phyloP scores from a whole-genome alignment of 2,329 filamentous ascomycete species.

The Mariannaea elegans region DNA sequence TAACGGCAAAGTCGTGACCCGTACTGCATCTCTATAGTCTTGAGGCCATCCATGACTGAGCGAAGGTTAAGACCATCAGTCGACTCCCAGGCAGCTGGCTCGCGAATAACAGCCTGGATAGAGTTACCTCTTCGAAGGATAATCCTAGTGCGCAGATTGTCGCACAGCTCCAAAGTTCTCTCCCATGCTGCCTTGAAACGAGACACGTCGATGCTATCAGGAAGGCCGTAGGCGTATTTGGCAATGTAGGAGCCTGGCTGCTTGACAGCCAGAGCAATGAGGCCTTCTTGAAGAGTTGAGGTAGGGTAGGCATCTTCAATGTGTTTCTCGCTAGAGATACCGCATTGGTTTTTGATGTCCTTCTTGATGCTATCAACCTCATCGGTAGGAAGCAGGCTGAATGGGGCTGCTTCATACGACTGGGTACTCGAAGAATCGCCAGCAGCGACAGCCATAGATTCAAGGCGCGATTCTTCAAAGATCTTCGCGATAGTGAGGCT shows the following conservation, averaged over 20 bases:
- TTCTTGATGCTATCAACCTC: background rate
- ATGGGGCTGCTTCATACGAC: background rate
- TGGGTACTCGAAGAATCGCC: background rate
- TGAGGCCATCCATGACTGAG: background rate
- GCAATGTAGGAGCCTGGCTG: conserved; percentile 10
- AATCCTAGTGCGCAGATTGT: too few relatives aligned
- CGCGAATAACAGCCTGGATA: background rate
- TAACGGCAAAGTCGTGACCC: too few relatives aligned
- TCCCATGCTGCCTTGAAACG: conserved; percentile 2
- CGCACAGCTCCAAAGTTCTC: background rate
- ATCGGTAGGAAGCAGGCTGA: background rate
- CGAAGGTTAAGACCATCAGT: background rate
- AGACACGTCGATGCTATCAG: background rate
- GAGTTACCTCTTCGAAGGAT: background rate
- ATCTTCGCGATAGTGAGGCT: conserved; percentile 54
- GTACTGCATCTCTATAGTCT: background rate
- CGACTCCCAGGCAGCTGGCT: background rate
- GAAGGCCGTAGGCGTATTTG: background rate
- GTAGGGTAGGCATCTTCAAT: conserved; percentile 38
- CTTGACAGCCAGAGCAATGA: background rate
- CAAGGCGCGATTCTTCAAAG: conserved; percentile 41
- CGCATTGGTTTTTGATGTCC: background rate
- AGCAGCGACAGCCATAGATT: conserved; percentile 24
- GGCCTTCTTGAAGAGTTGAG: conserved; percentile 6
- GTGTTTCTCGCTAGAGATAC: conserved; percentile 15